Evolutionary conservation across 2,329 filamentous ascomycete genomes (phyloP).

Genomic region (Clonostachys sp.): DNA sequence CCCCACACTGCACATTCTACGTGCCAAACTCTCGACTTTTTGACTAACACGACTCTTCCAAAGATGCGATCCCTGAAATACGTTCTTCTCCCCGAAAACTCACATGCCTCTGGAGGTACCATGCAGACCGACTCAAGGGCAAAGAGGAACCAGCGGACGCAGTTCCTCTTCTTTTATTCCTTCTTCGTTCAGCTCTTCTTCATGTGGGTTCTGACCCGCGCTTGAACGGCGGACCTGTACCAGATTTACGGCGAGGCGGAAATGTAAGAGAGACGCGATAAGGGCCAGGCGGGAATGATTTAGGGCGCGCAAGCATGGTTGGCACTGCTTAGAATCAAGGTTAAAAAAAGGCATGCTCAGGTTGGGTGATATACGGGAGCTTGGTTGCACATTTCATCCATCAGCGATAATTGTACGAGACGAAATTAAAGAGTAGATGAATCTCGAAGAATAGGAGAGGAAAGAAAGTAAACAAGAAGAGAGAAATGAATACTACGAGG

Average conservation of each 20-base stretch:
- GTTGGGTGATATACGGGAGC: not conserved
- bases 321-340: not conserved
- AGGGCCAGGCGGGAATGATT: not conserved
- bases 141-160: conserved; percentile 82
- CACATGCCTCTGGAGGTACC: conserved; percentile 58
- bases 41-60: not conserved
- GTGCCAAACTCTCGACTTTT: not conserved
- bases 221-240: conserved; percentile 16
- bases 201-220: conserved; percentile 71
- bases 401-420: too few relatives aligned
- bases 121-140: conserved; percentile 72
- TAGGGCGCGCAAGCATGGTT: not conserved
- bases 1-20: not conserved
- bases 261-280: too few relatives aligned
- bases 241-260: not conserved
- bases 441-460: too few relatives aligned
- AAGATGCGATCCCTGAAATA: conserved; percentile 94
- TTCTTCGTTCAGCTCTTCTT: conserved; percentile 92
- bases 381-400: not conserved
- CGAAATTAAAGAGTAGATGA: too few relatives aligned
- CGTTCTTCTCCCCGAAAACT: conserved; percentile 83
- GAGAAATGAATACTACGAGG: too few relatives aligned
- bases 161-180: conserved; percentile 91
- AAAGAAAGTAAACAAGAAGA: too few relatives aligned
- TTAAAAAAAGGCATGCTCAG: not conserved